A percentile compares a stretch with the other conserved stretches of the same genome.
phyloP scores from a whole-genome alignment of 1,284 basidiomycete species.

The Inonotus hispidus region DNA sequence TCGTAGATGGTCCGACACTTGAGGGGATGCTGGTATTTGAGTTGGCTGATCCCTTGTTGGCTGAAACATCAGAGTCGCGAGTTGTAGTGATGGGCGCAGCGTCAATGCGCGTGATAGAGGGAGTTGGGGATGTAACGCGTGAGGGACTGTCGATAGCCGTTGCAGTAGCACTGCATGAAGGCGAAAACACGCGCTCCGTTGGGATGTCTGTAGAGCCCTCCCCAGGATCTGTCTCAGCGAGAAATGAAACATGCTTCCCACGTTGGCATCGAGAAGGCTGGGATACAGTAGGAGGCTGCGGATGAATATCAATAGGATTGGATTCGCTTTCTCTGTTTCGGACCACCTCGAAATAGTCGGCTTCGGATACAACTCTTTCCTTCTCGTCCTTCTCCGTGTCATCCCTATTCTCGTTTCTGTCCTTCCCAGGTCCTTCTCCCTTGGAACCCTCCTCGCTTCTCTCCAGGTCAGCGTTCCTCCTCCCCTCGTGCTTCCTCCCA shows the following conservation, averaged over 20 bases:
- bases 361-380: not conserved
- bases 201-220: slow-evolving; percentile 23
- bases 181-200: slow-evolving; percentile 24
- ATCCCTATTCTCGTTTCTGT: not conserved
- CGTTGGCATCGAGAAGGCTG: not conserved
- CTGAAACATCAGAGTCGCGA: too few relatives aligned
- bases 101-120: slow-evolving; percentile 14
- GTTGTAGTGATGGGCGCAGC: too few relatives aligned
- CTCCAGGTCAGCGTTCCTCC: not conserved
- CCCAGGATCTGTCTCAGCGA: not conserved
- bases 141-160: slow-evolving; percentile 16
- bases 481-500: not conserved
- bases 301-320: not conserved
- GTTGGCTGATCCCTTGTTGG: too few relatives aligned
- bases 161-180: slow-evolving; percentile 26
- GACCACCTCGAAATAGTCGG: not conserved
- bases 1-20: slow-evolving; percentile 11
- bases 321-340: not conserved
- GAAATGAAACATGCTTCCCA: slow-evolving; percentile 29
- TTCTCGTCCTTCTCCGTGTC: not conserved
- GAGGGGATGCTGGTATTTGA: not conserved
- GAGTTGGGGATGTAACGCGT: slow-evolving; percentile 26
- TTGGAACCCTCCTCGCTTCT: not conserved
- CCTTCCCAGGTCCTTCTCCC: not conserved
- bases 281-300: not conserved